A percentile compares a stretch with the other conserved stretches of the same genome.
These are phyloP conservation scores for Schizophyllum commune DNA, from an alignment of 1,284 basidiomycete species.

Conservation along the genomic window DNA sequence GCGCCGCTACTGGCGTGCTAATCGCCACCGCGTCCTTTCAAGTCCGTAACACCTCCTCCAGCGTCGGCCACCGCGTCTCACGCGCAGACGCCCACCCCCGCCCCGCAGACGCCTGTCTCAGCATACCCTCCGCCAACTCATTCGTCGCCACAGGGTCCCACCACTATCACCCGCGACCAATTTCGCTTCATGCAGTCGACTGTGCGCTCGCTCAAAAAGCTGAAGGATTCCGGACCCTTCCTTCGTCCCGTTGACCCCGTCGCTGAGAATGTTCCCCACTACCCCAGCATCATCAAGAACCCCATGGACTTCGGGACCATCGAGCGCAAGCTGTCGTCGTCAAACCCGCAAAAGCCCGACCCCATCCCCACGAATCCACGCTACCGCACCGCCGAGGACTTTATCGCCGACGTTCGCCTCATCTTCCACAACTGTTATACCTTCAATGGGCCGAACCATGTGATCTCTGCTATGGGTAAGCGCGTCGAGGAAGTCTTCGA, in stretches of 20 bases:
- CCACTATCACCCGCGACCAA: conserved; percentile 55
- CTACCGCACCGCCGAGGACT: conserved; percentile 70
- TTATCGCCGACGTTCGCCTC: conserved; percentile 74
- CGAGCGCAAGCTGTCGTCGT: conserved; percentile 78
- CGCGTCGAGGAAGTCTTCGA: conserved; percentile 83
- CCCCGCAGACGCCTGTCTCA: conserved; percentile 21
- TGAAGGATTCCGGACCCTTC: conserved; percentile 82
- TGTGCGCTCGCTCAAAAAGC: conserved; percentile 80
- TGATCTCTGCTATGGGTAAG: conserved; percentile 73
- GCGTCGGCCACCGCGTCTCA: conserved; percentile 33
- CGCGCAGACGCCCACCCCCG: conserved; percentile 30
- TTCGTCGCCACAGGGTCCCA: conserved; percentile 18
- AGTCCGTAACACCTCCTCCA: conserved; percentile 69
- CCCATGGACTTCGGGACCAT: conserved; percentile 97
- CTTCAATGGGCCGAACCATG: conserved; percentile 92
- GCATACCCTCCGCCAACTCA: conserved; percentile 15
- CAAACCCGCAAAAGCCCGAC: conserved; percentile 74
- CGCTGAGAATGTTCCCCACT: conserved; percentile 87
- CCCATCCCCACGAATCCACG: conserved; percentile 61
- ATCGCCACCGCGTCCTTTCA: conserved; percentile 37
- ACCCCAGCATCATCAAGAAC: conserved; percentile 77
- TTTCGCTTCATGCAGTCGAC: conserved; percentile 78
- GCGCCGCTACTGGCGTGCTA: conserved; percentile 48
- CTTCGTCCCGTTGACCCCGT: conserved; percentile 87
- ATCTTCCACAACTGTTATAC: conserved; percentile 86